phyloP scores from a whole-genome alignment of 2,329 filamentous ascomycete species.

The Colletotrichum sp. region DNA sequence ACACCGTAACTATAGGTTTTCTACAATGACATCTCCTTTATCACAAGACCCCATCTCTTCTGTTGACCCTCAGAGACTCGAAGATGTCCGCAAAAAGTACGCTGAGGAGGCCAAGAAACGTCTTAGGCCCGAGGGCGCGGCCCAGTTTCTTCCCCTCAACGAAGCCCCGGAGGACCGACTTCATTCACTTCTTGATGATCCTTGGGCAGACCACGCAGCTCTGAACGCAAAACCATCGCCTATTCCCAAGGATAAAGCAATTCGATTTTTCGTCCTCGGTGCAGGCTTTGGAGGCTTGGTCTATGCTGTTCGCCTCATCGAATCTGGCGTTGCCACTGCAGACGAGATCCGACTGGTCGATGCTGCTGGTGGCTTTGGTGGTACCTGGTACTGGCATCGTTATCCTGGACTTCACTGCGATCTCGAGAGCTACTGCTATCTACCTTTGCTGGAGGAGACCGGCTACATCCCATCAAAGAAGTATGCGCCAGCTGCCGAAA shows the following conservation, averaged over 20 bases:
- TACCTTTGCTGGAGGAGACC: slow-evolving; percentile 14
- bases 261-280: slow-evolving; percentile 37
- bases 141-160: slow-evolving; percentile 35
- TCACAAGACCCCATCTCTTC: not conserved
- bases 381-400: slow-evolving; percentile 58
- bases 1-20: not conserved
- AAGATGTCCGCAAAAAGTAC: slow-evolving; percentile 23
- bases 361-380: slow-evolving; percentile 48
- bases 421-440: not conserved
- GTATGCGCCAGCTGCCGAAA: slow-evolving; percentile 38
- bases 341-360: slow-evolving; percentile 47
- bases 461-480: slow-evolving; percentile 24
- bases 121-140: slow-evolving; percentile 31
- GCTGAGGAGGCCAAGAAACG: slow-evolving; percentile 37
- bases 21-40: not conserved
- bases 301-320: slow-evolving; percentile 29
- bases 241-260: slow-evolving; percentile 28
- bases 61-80: not conserved
- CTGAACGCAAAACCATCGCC: slow-evolving; percentile 26
- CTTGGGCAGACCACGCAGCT: slow-evolving; percentile 36
- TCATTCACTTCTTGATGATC: slow-evolving; percentile 32
- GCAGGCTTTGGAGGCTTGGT: slow-evolving; percentile 38
- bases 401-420: slow-evolving; percentile 60
- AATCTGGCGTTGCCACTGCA: slow-evolving; percentile 21
- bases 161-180: slow-evolving; percentile 18